Conservation (phyloP, 2,329 filamentous ascomycete species). For the Stemphylium beticola region DNA sequence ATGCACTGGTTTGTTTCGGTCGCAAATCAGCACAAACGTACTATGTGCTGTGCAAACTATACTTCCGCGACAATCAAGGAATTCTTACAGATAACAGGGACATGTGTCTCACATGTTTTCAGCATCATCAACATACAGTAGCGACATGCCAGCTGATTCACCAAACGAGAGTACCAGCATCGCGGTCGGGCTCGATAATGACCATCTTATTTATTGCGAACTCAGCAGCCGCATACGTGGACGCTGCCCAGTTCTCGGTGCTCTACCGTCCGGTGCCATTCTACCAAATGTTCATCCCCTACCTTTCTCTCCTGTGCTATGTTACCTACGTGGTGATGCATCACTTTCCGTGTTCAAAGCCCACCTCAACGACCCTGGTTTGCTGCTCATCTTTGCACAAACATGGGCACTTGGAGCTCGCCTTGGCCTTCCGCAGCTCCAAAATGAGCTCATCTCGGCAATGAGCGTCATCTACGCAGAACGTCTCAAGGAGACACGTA, state of each 20-base stretch:
- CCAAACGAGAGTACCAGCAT: background rate
- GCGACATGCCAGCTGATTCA: background rate
- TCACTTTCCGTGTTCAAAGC: background rate
- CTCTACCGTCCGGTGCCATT: background rate
- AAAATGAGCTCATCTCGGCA: constrained; percentile 6
- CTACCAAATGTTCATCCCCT: background rate
- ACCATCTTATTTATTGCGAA: background rate
- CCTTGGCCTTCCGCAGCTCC: constrained; percentile 3
- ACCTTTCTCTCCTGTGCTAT: constrained; percentile 3
- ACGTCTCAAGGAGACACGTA: background rate
- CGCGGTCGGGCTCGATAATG: background rate
- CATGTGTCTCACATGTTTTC: background rate
- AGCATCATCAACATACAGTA: background rate
- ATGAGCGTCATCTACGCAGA: constrained; percentile 6
- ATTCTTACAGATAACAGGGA: background rate
- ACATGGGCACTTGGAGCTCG: constrained; percentile 15
- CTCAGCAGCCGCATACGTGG: background rate
- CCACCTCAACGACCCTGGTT: background rate
- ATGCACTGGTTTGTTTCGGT: background rate
- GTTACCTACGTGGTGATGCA: constrained; percentile 3
- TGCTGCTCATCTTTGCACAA: constrained; percentile 11
- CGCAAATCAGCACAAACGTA: background rate
- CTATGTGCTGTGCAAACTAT: background rate
- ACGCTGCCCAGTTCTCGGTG: background rate
- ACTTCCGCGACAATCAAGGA: background rate